Conservation (phyloP, 2,329 filamentous ascomycete genomes). For the Aspergillus latus region DNA sequence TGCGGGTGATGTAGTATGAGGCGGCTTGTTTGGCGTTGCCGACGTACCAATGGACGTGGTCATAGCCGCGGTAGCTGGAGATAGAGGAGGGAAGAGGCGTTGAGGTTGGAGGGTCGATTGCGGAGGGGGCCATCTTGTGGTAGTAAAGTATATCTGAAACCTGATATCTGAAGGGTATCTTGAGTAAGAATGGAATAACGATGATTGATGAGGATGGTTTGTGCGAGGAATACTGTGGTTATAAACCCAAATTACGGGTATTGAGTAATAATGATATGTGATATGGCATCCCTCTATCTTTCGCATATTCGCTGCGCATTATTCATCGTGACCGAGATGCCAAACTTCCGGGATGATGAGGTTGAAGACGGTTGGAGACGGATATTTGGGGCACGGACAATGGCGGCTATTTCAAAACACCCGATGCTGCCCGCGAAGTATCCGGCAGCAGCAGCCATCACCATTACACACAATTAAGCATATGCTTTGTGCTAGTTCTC, state of each 20-base stretch:
- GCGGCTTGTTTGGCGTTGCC: slow-evolving; percentile 96
- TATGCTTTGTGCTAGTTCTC: not conserved
- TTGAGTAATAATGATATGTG: not conserved
- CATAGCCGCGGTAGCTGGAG: slow-evolving; percentile 70
- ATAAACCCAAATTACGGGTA: slow-evolving; percentile 1
- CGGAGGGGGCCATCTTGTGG: slow-evolving; percentile 32
- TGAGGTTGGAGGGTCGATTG: slow-evolving; percentile 27
- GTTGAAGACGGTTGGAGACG: slow-evolving; percentile 21
- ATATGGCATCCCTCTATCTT: not conserved
- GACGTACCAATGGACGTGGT: slow-evolving; percentile 94
- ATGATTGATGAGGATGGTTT: not conserved
- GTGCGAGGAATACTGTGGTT: not conserved
- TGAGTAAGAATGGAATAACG: not conserved
- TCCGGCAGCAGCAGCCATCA: not conserved
- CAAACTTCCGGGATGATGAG: not conserved
- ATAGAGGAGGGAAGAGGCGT: slow-evolving; percentile 25
- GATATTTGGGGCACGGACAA: slow-evolving; percentile 6
- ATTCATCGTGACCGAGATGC: not conserved
- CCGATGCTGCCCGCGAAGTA: slow-evolving; percentile 7
- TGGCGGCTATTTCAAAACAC: slow-evolving; percentile 22
- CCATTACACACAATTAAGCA: not conserved
- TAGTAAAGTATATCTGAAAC: not conserved
- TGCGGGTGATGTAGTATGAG: slow-evolving; percentile 80
- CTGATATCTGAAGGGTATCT: not conserved
- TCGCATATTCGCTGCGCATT: not conserved